A percentile compares a stretch with the other conserved stretches of the same genome.
Conservation (phyloP, 2,329 filamentous ascomycete genomes). For the Pyrenochaeta sp. region DNA sequence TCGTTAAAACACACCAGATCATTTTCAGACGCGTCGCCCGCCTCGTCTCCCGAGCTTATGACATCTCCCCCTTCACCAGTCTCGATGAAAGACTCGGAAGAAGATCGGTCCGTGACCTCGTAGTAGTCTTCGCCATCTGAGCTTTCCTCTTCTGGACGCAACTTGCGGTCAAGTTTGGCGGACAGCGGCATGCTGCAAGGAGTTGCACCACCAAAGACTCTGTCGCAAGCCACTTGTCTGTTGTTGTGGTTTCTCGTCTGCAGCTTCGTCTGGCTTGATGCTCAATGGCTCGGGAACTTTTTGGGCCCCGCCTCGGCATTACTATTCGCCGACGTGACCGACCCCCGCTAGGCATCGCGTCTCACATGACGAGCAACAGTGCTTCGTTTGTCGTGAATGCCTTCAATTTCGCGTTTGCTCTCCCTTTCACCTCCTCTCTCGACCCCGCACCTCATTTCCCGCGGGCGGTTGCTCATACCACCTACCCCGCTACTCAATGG, state of each 20-base stretch:
- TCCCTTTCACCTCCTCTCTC: conserved; percentile 16
- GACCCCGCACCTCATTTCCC: conserved; percentile 10
- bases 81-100: conserved; percentile 50
- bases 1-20: conserved; percentile 36
- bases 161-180: conserved; percentile 44
- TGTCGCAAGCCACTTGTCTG: neutral
- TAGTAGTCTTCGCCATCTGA: conserved; percentile 49
- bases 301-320: conserved; percentile 18
- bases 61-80: conserved; percentile 45
- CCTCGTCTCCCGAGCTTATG: conserved; percentile 44
- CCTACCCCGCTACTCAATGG: conserved; percentile 32
- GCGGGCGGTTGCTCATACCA: conserved; percentile 16
- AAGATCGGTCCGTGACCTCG: conserved; percentile 50
- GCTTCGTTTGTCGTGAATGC: conserved; percentile 10
- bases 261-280: neutral
- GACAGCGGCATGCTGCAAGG: conserved; percentile 40
- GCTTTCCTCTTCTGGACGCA: conserved; percentile 46
- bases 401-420: conserved; percentile 5
- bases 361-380: conserved; percentile 5
- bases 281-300: conserved; percentile 14
- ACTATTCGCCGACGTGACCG: conserved; percentile 18
- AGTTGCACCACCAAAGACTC: neutral
- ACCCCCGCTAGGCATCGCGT: conserved; percentile 15
- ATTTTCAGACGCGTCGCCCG: conserved; percentile 31
- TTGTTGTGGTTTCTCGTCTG: neutral